Evolutionary conservation across 2,329 filamentous ascomycete genomes (phyloP), one percentile per base, ranked within the genome.

Genomic region (Pseudogymnoascus sp.): DNA sequence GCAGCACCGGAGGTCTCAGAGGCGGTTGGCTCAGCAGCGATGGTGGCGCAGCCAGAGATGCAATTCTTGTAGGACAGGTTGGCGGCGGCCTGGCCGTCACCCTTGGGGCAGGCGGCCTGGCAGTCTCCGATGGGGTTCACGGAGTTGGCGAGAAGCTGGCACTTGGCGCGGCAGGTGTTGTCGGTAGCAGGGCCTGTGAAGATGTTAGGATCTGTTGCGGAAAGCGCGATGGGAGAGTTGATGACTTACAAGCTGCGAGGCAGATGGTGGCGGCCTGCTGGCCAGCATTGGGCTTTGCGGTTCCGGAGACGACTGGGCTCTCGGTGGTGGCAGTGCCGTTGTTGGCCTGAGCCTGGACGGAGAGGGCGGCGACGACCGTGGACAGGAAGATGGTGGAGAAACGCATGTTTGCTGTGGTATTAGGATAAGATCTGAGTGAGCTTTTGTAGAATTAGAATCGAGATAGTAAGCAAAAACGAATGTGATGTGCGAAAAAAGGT

Each of bases 371-470:
- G 23, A 62, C 28, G 39, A 45, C 61, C 10, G 39, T 13, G 19
- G 61, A 62, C 13, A 62, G 45, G 61, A 62, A 31, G 41, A 62
- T 51, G 61, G 61, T 62, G 19, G 39, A 45, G 39, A 45, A 62
- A 16, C 41, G 39, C 61, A 62, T 62, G 14, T 3, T 61, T 61
- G 48, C 48, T 54, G 48, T 54, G 34, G 48, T 31, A 31, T 54
- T 31, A 54, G 34, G 48, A 10, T 54, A 31, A 54, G 45, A n/a
- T 3, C 8, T 54, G 48, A 5, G 25, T 16, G 25, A 31, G 23
- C 8, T 31, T 31, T 54, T 31, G 25, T 31, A 54, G 48, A 31
- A 54, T 54, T 34, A 19, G 6, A 54, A 54, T 54, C 4, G 25
- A 54, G n/a, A 54, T 54, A 10, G 6, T 3, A 54, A 54, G 25